Base-by-base conservation (phyloP, 1,139 yeast species). In the Yamadazyma aaseri region DNA sequence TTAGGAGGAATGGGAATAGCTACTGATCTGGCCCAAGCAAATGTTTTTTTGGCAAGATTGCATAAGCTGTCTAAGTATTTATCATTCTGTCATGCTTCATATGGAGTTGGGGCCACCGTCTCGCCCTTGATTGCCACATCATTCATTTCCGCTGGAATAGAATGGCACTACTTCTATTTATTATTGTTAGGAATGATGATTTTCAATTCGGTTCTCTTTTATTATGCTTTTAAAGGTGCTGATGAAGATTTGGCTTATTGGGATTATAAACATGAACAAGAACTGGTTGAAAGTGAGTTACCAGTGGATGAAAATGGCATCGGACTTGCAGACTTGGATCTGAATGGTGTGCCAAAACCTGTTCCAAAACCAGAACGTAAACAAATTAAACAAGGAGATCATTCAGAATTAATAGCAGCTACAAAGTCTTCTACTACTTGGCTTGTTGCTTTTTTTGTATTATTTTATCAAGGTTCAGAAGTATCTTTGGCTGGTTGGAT, bases 401-500 rank as follows among this genome's bases (percentile, higher is more conserved):
- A 34, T 16, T 36, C 35, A 21, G 37, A 36, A 12, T 39, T 57
- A 50, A 31, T 41, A 3, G 41, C 40, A 17, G 74, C 81, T 1
- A 46, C 76, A 27, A 60, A 56, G 37, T 65, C 63, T 40, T 52
- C 53, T 9, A 55, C 63, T 29, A 75, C 82, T 2, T 81, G 86
- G 86, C 44, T 74, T 2, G 49, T 73, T 28, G 68, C 84, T 2
- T 47, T 73, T 31, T 73, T 75, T 41, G 70, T 79, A 6, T 67
- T 81, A 33, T 72, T 73, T 45, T 82, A 82, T 46, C 84, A 80
- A 47, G 90, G 89, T 3, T 70, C 76, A 2, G 89, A 82, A 51
- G 86, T 81, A 4, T 62, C 83, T 0, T 55, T 79, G 46, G 86
- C 83, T 14, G 86, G 86, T 20, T 82, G 87, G 87, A 70, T 78